These are phyloP conservation scores for Termitomyces sp. DNA, from an alignment of 768 basidiomycete species.

Conservation along the genomic window DNA sequence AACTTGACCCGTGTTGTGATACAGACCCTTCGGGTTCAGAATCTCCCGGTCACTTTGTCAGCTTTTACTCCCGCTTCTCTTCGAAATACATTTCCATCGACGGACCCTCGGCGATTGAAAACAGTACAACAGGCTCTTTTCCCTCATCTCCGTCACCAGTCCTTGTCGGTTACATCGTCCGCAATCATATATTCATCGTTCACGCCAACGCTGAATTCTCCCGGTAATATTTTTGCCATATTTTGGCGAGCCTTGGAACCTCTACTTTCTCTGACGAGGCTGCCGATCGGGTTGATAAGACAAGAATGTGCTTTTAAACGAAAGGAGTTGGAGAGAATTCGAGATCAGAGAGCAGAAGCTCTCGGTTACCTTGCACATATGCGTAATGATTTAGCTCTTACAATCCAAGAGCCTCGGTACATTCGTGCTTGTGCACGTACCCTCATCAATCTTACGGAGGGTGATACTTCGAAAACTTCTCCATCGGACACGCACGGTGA, in stretches of 20 bases:
- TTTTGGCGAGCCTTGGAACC: conserved; percentile 14
- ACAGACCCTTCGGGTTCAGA: conserved; percentile 33
- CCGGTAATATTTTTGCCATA: conserved; percentile 5
- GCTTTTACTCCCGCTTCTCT: conserved; percentile 43
- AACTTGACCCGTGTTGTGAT: conserved; percentile 33
- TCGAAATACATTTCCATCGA: conserved; percentile 41
- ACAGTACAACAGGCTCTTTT: conserved; percentile 56
- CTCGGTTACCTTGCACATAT: conserved; percentile 59
- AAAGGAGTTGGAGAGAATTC: conserved; percentile 50
- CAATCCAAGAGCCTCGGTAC: conserved; percentile 19
- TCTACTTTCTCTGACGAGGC: conserved; percentile 23
- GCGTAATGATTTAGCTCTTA: conserved; percentile 37
- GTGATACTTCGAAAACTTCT: conserved; percentile 10
- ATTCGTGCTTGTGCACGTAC: conserved; percentile 13
- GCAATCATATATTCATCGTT: conserved; percentile 9
- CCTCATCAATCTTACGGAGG: conserved; percentile 15
- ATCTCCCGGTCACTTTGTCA: conserved; percentile 40
- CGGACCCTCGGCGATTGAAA: conserved; percentile 37
- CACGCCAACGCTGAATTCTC: not conserved
- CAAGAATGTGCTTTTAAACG: conserved; percentile 66
- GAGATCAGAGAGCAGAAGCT: conserved; percentile 62
- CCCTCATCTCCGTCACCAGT: conserved; percentile 40
- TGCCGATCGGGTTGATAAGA: conserved; percentile 57
- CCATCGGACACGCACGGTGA: not conserved
- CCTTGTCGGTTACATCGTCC: conserved; percentile 14